These are phyloP conservation scores for Ceratobasidium theobromae DNA, from an alignment of 1,284 basidiomycete species.

Conservation along the genomic window DNA sequence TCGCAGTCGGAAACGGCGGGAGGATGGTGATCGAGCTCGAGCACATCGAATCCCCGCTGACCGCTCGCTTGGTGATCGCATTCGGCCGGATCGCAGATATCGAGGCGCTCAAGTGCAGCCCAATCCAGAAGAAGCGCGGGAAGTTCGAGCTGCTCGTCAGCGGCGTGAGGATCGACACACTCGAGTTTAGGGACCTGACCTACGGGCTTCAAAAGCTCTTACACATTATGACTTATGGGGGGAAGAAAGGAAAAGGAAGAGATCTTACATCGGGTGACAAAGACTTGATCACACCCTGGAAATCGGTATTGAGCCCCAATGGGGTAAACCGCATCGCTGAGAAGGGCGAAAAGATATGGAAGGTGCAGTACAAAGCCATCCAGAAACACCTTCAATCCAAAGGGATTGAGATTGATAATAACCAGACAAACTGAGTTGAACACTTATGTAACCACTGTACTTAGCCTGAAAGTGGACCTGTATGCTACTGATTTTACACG, in stretches of 20 bases:
- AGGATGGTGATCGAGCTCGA: slow-evolving; percentile 44
- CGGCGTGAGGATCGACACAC: slow-evolving; percentile 21
- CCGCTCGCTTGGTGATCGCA: slow-evolving; percentile 43
- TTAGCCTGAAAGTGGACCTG: no score
- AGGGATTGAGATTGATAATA: no score
- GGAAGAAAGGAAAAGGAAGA: background rate
- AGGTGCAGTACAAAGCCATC: slow-evolving; percentile 5
- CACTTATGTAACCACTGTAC: no score
- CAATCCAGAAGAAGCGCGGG: slow-evolving; percentile 40
- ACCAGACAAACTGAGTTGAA: no score
- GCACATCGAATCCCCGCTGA: slow-evolving; percentile 41
- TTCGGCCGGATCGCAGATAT: slow-evolving; percentile 35
- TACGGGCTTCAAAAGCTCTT: background rate
- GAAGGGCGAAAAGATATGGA: background rate
- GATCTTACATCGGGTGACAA: slow-evolving; percentile 6
- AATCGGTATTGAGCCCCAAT: background rate
- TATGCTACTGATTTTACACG: no score
- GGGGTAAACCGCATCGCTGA: background rate
- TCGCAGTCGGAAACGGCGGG: slow-evolving; percentile 39
- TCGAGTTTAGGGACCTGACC: background rate
- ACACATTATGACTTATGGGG: background rate
- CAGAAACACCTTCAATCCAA: background rate
- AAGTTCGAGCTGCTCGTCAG: slow-evolving; percentile 42
- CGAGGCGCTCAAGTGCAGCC: slow-evolving; percentile 34
- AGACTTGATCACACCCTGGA: slow-evolving; percentile 4